Base-by-base conservation (phyloP, 495 filamentous ascomycete species). In the Penicillium parvum region DNA sequence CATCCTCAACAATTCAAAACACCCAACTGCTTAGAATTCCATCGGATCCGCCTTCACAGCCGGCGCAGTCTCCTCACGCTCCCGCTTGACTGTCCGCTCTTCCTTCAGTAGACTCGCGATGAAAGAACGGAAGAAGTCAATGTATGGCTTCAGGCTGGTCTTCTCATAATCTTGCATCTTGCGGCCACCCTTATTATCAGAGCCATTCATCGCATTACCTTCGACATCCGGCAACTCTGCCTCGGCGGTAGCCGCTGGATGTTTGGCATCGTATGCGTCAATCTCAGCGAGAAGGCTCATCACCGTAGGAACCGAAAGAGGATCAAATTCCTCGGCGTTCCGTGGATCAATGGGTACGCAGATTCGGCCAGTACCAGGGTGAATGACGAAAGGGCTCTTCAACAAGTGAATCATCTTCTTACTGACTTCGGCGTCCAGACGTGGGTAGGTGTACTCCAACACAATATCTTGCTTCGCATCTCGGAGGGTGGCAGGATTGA, bases 341-440 rank as follows among this genome's bases (percentile, higher is more conserved):
- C 69, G 63, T 10, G 76, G 71, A 57, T 96, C 86, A 54, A 98
- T 96, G 8, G 92, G 92, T 34, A 98, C 94, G 68, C 92, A 98
- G 15, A 98, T 84, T 38, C 90, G 70, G 0, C 91, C 94, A 1
- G 94, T 98, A 5, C 86, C 88, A 0, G 92, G 92, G 69, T 98
- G 92, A 21, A 98, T 82, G 42, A 95, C 91, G 52, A 98, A 98
- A 3, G 92, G 92, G 47, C 81, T 86, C 58, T 98, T 98, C 32
- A 98, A 78, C 72, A 98, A 77, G 76, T 98, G 92, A 69, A 94
- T 97, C 61, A 95, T 80, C 58, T 96, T 94, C 69, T 96, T 96
- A 55, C 85, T 88, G 53, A 98, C 92, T 52, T 95, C 89, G 41
- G 88, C 87, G 73, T 98, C 92, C 37, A 98, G 82, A 7, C 92